Evolutionary conservation across 1,139 yeast genomes (phyloP).

Genomic region (Hemisphaericaspora subhashii): DNA sequence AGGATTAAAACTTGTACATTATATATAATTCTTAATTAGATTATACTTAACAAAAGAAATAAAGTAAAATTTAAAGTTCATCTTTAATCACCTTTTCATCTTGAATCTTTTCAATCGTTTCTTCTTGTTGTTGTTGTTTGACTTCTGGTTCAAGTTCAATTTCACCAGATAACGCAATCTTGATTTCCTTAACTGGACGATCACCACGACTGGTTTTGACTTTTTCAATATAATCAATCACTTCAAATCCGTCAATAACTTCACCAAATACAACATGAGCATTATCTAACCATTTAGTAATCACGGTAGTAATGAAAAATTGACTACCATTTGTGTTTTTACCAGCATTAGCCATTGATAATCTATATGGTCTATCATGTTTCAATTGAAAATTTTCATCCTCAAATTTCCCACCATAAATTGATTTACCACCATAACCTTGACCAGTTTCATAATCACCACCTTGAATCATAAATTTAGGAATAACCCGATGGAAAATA

Average conservation of each 20-base stretch:
- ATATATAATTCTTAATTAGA: conserved; percentile 1
- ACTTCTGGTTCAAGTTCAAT: conserved; percentile 26
- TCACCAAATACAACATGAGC: conserved; percentile 82
- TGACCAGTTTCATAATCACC: conserved; percentile 62
- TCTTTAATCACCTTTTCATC: conserved; percentile 21
- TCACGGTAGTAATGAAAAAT: conserved; percentile 63
- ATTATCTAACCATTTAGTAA: conserved; percentile 65
- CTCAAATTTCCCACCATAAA: conserved; percentile 55
- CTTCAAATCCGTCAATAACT: conserved; percentile 66
- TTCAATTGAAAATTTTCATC: conserved; percentile 58
- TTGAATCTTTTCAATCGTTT: neutral
- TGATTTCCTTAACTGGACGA: conserved; percentile 53
- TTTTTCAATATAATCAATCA: conserved; percentile 54
- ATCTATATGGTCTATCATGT: conserved; percentile 58
- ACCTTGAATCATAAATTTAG: conserved; percentile 61
- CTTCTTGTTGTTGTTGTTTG: conserved; percentile 5
- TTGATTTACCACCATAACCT: conserved; percentile 62
- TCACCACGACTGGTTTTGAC: conserved; percentile 51
- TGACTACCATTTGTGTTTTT: conserved; percentile 64
- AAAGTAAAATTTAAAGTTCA: conserved; percentile 24
- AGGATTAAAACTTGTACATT: conserved; percentile 13
- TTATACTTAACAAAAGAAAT: no score
- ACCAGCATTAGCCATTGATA: conserved; percentile 69
- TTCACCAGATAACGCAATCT: conserved; percentile 50
- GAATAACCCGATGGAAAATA: conserved; percentile 58